Conservation (phyloP, 768 basidiomycete genomes). For the Termitomyces bulborhizus region DNA sequence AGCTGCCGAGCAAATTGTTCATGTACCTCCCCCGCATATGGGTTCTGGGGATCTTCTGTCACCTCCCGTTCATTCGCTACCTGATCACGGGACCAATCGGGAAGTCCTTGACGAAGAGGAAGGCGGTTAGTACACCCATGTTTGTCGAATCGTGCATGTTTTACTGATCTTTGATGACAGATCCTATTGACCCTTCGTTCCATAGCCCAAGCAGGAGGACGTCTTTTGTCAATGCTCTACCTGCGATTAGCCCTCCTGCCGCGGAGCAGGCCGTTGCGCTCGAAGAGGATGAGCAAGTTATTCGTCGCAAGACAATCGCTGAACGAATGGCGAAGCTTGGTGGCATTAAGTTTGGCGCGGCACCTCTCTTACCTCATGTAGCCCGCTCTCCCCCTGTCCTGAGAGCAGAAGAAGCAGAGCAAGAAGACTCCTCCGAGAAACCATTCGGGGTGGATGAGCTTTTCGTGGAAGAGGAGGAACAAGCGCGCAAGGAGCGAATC, state of each 20-base stretch:
- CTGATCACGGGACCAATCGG: constrained; percentile 13
- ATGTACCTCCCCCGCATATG: constrained; percentile 7
- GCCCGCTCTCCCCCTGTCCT: constrained; percentile 30
- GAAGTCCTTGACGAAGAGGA: constrained; percentile 59
- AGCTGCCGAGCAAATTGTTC: not conserved
- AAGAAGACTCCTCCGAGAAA: constrained; percentile 15
- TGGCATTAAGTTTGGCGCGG: constrained; percentile 76
- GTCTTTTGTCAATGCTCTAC: constrained; percentile 22
- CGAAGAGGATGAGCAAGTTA: constrained; percentile 41
- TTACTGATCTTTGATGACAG: constrained; percentile 23
- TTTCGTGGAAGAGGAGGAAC: constrained; percentile 59
- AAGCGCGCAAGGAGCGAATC: constrained; percentile 48
- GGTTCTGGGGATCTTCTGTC: constrained; percentile 16
- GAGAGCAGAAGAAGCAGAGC: constrained; percentile 21
- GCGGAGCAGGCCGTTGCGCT: constrained; percentile 11
- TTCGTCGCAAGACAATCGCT: constrained; percentile 67
- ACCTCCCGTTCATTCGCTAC: constrained; percentile 12
- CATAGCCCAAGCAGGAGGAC: constrained; percentile 42
- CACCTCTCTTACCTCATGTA: constrained; percentile 35
- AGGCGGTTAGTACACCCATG: constrained; percentile 38
- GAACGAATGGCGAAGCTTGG: constrained; percentile 95
- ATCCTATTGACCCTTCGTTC: constrained; percentile 66
- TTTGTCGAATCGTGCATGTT: not conserved
- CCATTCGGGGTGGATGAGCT: constrained; percentile 24
- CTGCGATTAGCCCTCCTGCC: constrained; percentile 5